Percentiles rank a stretch among this genome's conserved stretches.
Evolutionary conservation across 805 yeast species (phyloP).

Genomic region (Sporopachydermia lactativora): DNA sequence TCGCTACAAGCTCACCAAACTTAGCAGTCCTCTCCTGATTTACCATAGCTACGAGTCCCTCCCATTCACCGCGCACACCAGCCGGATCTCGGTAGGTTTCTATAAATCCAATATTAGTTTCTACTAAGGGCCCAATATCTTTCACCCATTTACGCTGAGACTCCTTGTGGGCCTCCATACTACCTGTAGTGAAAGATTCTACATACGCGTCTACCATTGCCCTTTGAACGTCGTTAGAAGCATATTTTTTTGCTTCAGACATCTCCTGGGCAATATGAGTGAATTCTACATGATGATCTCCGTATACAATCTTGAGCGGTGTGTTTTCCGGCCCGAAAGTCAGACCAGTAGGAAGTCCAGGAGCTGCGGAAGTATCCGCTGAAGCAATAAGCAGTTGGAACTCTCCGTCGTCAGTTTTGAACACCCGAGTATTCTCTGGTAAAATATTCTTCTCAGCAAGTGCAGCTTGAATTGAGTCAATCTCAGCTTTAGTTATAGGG

Average conservation of each 20-base stretch:
- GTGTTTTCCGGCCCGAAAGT: slow-evolving; percentile 16
- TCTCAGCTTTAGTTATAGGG: slow-evolving; percentile 41
- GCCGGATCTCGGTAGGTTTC: slow-evolving; percentile 90
- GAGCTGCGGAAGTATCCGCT: slow-evolving; percentile 33
- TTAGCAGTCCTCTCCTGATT: slow-evolving; percentile 77
- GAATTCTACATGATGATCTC: slow-evolving; percentile 66
- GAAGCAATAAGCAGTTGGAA: slow-evolving; percentile 62
- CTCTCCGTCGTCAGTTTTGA: slow-evolving; percentile 28
- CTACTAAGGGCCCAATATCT: slow-evolving; percentile 66
- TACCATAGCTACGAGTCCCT: slow-evolving; percentile 81
- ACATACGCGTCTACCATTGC: slow-evolving; percentile 54
- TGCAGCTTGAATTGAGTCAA: slow-evolving; percentile 51
- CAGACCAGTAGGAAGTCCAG: slow-evolving; percentile 7
- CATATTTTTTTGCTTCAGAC: slow-evolving; percentile 40
- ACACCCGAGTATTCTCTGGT: slow-evolving; percentile 73
- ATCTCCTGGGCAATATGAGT: slow-evolving; percentile 40
- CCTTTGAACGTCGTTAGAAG: slow-evolving; percentile 60
- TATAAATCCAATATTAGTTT: slow-evolving; percentile 78
- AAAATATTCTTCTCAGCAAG: slow-evolving; percentile 47
- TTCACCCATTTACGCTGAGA: slow-evolving; percentile 83
- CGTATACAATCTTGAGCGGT: slow-evolving; percentile 44
- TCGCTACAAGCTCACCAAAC: slow-evolving; percentile 52
- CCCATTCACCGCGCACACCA: slow-evolving; percentile 91
- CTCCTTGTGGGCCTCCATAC: slow-evolving; percentile 71
- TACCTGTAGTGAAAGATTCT: slow-evolving; percentile 64